A percentile compares a stretch with the other conserved stretches of the same genome.
Evolutionary conservation across 768 basidiomycete genomes (phyloP).

Genomic region (Auriscalpium orientale): DNA sequence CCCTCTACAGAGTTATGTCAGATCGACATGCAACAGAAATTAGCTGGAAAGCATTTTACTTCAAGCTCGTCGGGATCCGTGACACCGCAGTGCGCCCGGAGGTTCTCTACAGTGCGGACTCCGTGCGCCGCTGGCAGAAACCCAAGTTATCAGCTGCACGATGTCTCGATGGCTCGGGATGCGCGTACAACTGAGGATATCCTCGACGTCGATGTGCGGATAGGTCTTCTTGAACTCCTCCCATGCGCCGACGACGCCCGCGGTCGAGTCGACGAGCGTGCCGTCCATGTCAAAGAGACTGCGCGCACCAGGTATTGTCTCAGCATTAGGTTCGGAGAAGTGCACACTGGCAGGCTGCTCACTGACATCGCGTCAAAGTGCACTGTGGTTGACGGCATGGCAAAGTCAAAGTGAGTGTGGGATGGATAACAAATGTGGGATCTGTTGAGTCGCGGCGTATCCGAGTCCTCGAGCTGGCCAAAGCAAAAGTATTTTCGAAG

Average conservation of each 20-base stretch:
- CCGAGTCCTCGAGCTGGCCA: too few relatives aligned
- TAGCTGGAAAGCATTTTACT: conserved; percentile 30
- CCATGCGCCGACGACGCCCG: conserved; percentile 81
- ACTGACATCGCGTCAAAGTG: neutral
- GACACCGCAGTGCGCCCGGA: conserved; percentile 63
- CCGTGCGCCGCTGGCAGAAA: conserved; percentile 60
- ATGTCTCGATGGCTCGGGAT: neutral
- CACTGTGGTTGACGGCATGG: neutral
- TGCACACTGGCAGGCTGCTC: neutral
- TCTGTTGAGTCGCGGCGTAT: too few relatives aligned
- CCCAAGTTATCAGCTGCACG: neutral
- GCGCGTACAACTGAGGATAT: conserved; percentile 55
- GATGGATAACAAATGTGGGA: too few relatives aligned
- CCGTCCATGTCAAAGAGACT: conserved; percentile 84
- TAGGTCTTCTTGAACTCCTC: conserved; percentile 65
- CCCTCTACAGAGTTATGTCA: conserved; percentile 35
- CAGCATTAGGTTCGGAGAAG: neutral
- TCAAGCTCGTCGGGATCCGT: conserved; percentile 60
- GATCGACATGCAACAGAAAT: neutral
- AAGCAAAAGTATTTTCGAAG: too few relatives aligned
- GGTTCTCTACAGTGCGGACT: conserved; percentile 76
- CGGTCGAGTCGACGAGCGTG: conserved; percentile 75
- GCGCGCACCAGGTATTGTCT: neutral
- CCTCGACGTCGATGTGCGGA: conserved; percentile 49
- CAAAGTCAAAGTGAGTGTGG: too few relatives aligned